Conservation (phyloP, 768 basidiomycete species). For the Boletus vermiculosoides region DNA sequence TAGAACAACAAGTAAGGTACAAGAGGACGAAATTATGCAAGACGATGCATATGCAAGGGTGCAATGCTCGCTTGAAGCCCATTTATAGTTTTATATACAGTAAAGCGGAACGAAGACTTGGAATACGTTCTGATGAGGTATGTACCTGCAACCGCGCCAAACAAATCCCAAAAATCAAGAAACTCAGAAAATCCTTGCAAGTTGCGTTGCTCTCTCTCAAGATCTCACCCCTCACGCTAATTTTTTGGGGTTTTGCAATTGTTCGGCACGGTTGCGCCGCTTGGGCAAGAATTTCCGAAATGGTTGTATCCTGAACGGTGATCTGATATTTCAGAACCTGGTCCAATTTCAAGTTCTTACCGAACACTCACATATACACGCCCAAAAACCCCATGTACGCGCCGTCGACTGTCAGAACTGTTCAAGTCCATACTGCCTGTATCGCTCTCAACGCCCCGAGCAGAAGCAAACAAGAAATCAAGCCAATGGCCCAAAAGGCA, state of each 20-base stretch:
- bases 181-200: too few relatives aligned
- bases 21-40: background rate
- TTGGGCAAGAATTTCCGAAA: too few relatives aligned
- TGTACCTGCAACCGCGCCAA: too few relatives aligned
- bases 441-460: conserved; percentile 24
- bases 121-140: background rate
- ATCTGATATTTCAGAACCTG: background rate
- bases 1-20: background rate
- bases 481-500: conserved; percentile 37
- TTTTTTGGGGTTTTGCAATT: too few relatives aligned
- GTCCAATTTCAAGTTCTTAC: background rate
- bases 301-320: background rate
- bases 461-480: conserved; percentile 31
- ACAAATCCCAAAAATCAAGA: too few relatives aligned
- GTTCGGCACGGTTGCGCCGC: too few relatives aligned
- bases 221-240: too few relatives aligned
- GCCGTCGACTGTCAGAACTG: background rate
- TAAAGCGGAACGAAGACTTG: background rate
- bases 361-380: background rate
- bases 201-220: too few relatives aligned
- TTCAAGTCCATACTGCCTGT: conserved; percentile 1
- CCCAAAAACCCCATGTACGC: background rate
- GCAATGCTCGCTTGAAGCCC: background rate
- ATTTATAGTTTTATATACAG: background rate
- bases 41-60: background rate